These are phyloP conservation scores for Hericium coralloides DNA, from an alignment of 768 basidiomycete genomes.

Conservation along the genomic window DNA sequence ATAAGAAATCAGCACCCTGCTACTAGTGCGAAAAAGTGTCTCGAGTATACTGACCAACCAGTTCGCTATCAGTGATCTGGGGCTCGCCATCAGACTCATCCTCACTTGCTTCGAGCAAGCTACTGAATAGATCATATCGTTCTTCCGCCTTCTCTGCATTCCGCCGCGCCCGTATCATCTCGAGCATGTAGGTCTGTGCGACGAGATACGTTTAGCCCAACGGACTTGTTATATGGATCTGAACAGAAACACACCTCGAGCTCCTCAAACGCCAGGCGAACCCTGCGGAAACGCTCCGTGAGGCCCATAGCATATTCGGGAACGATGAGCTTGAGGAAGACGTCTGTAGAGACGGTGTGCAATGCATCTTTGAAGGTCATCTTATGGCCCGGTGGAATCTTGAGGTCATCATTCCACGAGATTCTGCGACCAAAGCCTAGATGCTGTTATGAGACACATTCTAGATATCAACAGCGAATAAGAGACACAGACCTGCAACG, in stretches of 20 bases:
- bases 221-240: neutral
- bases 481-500: slow-evolving; percentile 30
- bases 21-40: neutral
- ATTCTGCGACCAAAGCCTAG: slow-evolving; percentile 40
- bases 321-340: slow-evolving; percentile 18
- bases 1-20: neutral
- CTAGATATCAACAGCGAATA: neutral
- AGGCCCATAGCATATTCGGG: slow-evolving; percentile 20
- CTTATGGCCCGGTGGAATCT: slow-evolving; percentile 32
- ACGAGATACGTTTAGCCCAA: neutral
- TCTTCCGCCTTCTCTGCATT: slow-evolving; percentile 12
- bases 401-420: slow-evolving; percentile 38
- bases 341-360: slow-evolving; percentile 19
- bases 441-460: no score
- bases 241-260: slow-evolving; percentile 16
- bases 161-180: slow-evolving; percentile 18
- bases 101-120: slow-evolving; percentile 15
- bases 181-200: slow-evolving; percentile 18
- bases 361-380: slow-evolving; percentile 44
- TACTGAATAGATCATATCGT: slow-evolving; percentile 19
- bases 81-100: slow-evolving; percentile 4
- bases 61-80: slow-evolving; percentile 16
- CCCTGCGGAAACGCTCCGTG: slow-evolving; percentile 15
- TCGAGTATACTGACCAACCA: slow-evolving; percentile 8
- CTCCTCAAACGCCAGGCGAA: slow-evolving; percentile 19